Evolutionary conservation across 1,139 yeast genomes (phyloP).

Genomic region (Taphrina confusa): DNA sequence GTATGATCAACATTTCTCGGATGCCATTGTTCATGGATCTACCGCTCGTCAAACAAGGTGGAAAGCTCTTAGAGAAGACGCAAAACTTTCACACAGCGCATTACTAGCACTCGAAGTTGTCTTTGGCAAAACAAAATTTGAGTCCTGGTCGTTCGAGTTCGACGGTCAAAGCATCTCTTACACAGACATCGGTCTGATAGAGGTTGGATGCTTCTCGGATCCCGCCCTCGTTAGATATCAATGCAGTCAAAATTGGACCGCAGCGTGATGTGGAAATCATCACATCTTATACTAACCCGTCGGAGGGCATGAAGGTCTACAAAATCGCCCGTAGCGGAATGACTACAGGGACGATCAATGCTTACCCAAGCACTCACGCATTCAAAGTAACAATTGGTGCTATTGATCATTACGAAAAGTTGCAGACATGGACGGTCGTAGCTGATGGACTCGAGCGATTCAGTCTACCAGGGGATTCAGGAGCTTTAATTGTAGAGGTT

Average conservation of each 20-base stretch:
- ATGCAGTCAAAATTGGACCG: background rate
- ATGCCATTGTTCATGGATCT: too few relatives aligned
- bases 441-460: background rate
- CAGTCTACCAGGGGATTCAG: background rate
- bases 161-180: too few relatives aligned
- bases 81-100: too few relatives aligned
- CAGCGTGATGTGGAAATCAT: too few relatives aligned
- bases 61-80: too few relatives aligned
- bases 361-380: background rate
- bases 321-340: background rate
- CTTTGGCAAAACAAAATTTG: background rate
- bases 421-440: background rate
- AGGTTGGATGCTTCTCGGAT: background rate
- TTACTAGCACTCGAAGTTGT: too few relatives aligned
- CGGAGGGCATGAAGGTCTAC: background rate
- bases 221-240: background rate
- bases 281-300: background rate
- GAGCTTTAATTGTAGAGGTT: background rate
- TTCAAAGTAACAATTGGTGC: background rate
- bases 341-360: background rate
- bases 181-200: background rate
- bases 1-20: too few relatives aligned
- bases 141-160: background rate
- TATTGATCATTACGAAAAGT: background rate
- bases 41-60: too few relatives aligned